These are phyloP conservation scores for Arachis monticola DNA, from an alignment of 331 rosid species.

Conservation along the genomic window DNA sequence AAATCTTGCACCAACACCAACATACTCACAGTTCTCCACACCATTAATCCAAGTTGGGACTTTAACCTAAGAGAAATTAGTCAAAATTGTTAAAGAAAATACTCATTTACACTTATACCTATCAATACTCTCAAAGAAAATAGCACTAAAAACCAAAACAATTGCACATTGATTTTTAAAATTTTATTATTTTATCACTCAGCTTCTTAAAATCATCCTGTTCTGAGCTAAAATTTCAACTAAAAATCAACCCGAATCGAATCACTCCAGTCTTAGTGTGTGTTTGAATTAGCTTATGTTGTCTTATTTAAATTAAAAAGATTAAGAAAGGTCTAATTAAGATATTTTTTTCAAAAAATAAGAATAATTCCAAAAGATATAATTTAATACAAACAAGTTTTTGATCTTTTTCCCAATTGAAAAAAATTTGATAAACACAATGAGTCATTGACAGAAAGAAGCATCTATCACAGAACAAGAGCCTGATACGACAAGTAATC, in stretches of 20 bases:
- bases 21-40: slow-evolving; percentile 66
- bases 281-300: not conserved
- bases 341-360: too few species aligned
- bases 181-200: slow-evolving; percentile 7
- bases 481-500: slow-evolving; percentile 28
- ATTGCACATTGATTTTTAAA: slow-evolving; percentile 13
- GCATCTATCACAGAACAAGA: slow-evolving; percentile 6
- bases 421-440: not conserved
- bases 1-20: slow-evolving; percentile 96
- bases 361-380: not conserved
- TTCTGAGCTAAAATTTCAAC: slow-evolving; percentile 2
- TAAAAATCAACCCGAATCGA: not conserved
- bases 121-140: slow-evolving; percentile 16
- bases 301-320: not conserved
- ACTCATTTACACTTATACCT: not conserved
- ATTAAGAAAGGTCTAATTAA: too few species aligned
- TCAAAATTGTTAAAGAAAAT: slow-evolving; percentile 23
- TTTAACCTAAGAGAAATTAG: slow-evolving; percentile 65
- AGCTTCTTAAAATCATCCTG: not conserved
- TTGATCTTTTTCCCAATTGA: not conserved
- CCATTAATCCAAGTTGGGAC: slow-evolving; percentile 79
- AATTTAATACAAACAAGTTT: not conserved
- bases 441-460: not conserved
- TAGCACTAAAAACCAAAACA: slow-evolving; percentile 18
- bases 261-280: not conserved